A percentile compares a stretch with the other conserved stretches of the same genome.
phyloP scores from a whole-genome alignment of 805 yeast genomes.

The Barnettozyma californica region DNA sequence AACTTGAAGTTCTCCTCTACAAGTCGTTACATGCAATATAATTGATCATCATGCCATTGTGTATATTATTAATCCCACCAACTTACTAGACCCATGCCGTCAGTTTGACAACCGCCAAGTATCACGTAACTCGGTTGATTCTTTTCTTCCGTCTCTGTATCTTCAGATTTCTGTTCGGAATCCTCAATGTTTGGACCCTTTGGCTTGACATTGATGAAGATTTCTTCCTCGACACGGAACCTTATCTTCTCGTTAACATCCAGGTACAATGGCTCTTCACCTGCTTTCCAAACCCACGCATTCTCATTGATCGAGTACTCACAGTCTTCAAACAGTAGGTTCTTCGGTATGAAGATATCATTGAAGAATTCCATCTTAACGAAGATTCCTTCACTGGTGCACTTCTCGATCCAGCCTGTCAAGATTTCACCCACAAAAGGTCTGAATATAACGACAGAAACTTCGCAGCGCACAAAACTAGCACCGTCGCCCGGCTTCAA shows the following conservation, averaged over 20 bases:
- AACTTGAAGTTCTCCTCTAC: constrained; percentile 96
- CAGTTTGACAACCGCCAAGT: constrained; percentile 87
- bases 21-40: constrained; percentile 97
- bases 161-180: constrained; percentile 21
- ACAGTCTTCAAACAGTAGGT: constrained; percentile 74
- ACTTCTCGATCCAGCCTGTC: constrained; percentile 89
- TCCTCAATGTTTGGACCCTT: constrained; percentile 46
- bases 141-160: constrained; percentile 31
- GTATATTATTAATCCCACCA: constrained; percentile 77
- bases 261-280: constrained; percentile 69
- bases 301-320: constrained; percentile 65
- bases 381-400: constrained; percentile 82
- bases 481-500: constrained; percentile 95
- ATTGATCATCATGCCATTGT: constrained; percentile 34
- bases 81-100: constrained; percentile 92
- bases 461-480: constrained; percentile 65
- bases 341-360: constrained; percentile 84
- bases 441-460: constrained; percentile 77
- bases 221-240: constrained; percentile 86
- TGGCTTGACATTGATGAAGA: constrained; percentile 81
- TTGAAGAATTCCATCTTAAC: constrained; percentile 82
- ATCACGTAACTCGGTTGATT: constrained; percentile 76
- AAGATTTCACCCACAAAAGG: constrained; percentile 93
- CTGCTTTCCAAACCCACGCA: constrained; percentile 92
- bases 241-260: constrained; percentile 90